A percentile compares a stretch with the other conserved stretches of the same genome.
Evolutionary conservation across 345 rosid species (phyloP).

Genomic region (Camelina hispida): DNA sequence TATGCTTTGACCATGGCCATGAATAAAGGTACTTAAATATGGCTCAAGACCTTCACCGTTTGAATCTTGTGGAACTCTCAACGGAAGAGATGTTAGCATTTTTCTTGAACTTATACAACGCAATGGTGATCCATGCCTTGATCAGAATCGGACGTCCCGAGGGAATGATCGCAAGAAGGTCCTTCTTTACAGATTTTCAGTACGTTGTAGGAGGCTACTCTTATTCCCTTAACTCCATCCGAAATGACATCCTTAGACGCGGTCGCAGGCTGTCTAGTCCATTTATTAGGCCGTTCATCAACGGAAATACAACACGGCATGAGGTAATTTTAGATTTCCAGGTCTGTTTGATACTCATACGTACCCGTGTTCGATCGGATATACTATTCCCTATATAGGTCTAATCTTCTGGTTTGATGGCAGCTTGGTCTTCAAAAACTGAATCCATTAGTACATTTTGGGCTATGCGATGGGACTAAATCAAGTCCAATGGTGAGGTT

Average conservation of each 20-base stretch:
- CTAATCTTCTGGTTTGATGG: neutral
- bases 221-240: constrained; percentile 63
- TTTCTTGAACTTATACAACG: constrained; percentile 85
- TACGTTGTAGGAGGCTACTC: constrained; percentile 80
- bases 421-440: constrained; percentile 62
- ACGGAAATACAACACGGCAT: constrained; percentile 52
- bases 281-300: constrained; percentile 61
- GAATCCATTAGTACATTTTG: constrained; percentile 85
- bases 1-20: neutral
- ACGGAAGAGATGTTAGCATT: constrained; percentile 69
- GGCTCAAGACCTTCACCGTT: constrained; percentile 75
- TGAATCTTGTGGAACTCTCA: constrained; percentile 58
- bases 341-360: neutral
- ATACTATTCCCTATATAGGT: neutral
- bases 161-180: constrained; percentile 71
- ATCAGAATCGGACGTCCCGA: constrained; percentile 69
- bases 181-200: constrained; percentile 69
- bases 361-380: neutral
- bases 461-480: constrained; percentile 81
- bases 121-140: constrained; percentile 91
- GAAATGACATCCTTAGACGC: constrained; percentile 74
- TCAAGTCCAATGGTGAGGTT: constrained; percentile 83
- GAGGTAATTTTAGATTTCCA: constrained; percentile 52
- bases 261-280: constrained; percentile 63
- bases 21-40: constrained; percentile 66